Base-by-base conservation (phyloP, 225 moss, liverwort and hornwort genomes). In the Polytrichum formosum region DNA sequence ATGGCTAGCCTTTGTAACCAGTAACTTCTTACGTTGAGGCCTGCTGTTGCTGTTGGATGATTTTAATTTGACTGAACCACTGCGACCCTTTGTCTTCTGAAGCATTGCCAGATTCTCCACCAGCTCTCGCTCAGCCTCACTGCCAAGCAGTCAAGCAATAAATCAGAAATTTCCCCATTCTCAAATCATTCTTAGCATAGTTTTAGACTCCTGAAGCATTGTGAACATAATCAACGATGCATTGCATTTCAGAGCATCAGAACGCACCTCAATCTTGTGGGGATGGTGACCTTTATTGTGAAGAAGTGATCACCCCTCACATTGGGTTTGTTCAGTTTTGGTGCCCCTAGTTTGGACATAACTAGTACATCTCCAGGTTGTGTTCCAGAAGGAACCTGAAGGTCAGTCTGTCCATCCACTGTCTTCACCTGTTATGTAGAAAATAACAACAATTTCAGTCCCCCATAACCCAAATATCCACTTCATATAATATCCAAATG, bases 351-450 rank as follows among this genome's bases (percentile, higher is more conserved):
- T 80, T 90, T 98, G 26, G 91, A 82, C 78, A 98, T 85, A 72
- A 98, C 92, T 17, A 98, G 77, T 30, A 91, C 69, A 82, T 98
- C 97, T 70, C 92, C 92, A 80, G 97, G 97, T 82, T 98, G 97
- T 10, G 91, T 98, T 76, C 97, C 97, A 77, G 63, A 79, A 64
- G 97, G 94, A 65, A 98, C 79, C 79, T 88, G 88, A 72, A 98
- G 83, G 28, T 94, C 97, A 75, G 78, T 86, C 8, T 62, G 54
- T 64, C 97, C 94, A 74, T 94, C 90, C 54, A 98, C 94, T 59
- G 91, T 94, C 71, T 91, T 94, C 26, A 94, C 97, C 94, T 97
- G 86, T 65, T 73, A 66, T 5, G 65, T 72, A 73, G 55, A 53
- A 56, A 61, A 58, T 71, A 28, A 71, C 35, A 54, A 37, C 6